These are phyloP conservation scores for Macroventuria anomochaeta DNA, from an alignment of 2,329 filamentous ascomycete genomes.

Conservation along the genomic window DNA sequence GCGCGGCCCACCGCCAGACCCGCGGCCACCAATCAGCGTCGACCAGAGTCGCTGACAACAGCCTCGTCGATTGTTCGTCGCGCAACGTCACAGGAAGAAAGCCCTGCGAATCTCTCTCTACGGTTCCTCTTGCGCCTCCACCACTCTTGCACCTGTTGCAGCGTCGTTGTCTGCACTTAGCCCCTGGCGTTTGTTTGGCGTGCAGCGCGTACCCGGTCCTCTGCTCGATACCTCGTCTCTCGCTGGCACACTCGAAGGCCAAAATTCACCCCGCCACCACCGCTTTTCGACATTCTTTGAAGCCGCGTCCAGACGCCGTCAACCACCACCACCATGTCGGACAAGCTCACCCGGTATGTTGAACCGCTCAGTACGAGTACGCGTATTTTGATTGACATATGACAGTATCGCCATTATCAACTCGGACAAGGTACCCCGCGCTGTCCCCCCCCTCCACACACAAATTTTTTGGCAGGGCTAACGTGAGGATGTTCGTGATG, in stretches of 20 bases:
- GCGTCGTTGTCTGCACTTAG: slow-evolving; percentile 7
- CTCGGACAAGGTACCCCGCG: slow-evolving; percentile 81
- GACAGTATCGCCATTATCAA: slow-evolving; percentile 94
- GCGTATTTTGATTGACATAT: slow-evolving; percentile 24
- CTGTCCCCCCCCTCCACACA: slow-evolving; percentile 53
- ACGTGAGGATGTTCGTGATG: slow-evolving; percentile 51
- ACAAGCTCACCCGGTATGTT: slow-evolving; percentile 90
- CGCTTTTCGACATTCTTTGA: slow-evolving; percentile 17
- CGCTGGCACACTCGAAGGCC: slow-evolving; percentile 24
- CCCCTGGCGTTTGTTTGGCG: slow-evolving; percentile 10
- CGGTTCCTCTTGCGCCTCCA: slow-evolving; percentile 13
- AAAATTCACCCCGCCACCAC: slow-evolving; percentile 30
- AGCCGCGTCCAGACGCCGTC: slow-evolving; percentile 16
- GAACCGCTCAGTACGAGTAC: background rate
- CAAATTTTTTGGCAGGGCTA: slow-evolving; percentile 43
- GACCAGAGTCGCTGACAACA: slow-evolving; percentile 23
- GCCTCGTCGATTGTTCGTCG: slow-evolving; percentile 18
- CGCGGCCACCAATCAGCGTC: slow-evolving; percentile 28
- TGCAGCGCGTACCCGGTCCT: slow-evolving; percentile 1
- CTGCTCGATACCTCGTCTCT: slow-evolving; percentile 4
- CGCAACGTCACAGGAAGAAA: slow-evolving; percentile 27
- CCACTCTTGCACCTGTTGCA: slow-evolving; percentile 12
- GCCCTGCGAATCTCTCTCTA: slow-evolving; percentile 18
- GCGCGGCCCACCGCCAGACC: slow-evolving; percentile 17
- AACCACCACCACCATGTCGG: slow-evolving; percentile 68